A percentile compares a stretch with the other conserved stretches of the same genome.
Evolutionary conservation across 768 basidiomycete species (phyloP).

Genomic region (Tephrocybe sp.): DNA sequence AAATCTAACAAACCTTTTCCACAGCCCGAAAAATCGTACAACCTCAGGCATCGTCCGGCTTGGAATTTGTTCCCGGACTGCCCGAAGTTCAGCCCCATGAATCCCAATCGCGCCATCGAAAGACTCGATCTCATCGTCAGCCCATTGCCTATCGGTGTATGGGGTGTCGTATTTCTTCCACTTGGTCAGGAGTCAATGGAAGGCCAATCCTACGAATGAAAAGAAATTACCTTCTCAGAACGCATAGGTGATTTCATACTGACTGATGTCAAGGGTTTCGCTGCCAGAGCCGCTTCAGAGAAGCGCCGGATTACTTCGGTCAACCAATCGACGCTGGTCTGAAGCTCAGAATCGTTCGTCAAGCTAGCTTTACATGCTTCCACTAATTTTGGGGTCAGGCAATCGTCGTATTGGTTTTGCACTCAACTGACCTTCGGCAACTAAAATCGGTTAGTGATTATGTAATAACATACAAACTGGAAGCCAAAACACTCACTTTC

Average conservation of each 20-base stretch:
- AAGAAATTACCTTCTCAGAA: conserved; percentile 57
- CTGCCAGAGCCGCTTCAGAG: conserved; percentile 64
- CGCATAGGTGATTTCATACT: conserved; percentile 61
- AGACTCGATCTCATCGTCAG: conserved; percentile 61
- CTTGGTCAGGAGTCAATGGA: conserved; percentile 33
- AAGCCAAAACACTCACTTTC: conserved; percentile 55
- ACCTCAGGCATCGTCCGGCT: conserved; percentile 73
- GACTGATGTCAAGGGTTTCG: conserved; percentile 57
- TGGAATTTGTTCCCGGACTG: conserved; percentile 72
- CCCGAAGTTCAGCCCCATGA: conserved; percentile 81
- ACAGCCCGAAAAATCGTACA: conserved; percentile 81
- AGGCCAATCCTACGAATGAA: background rate
- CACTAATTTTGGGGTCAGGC: conserved; percentile 40
- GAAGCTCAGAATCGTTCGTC: conserved; percentile 50
- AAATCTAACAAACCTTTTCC: no score
- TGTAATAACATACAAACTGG: conserved; percentile 19
- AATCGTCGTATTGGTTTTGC: background rate
- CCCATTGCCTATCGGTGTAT: conserved; percentile 74
- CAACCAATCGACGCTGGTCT: conserved; percentile 75
- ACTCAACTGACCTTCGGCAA: conserved; percentile 51
- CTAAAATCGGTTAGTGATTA: conserved; percentile 34
- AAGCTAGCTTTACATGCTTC: conserved; percentile 64
- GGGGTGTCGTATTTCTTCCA: conserved; percentile 71
- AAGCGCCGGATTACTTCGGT: conserved; percentile 73
- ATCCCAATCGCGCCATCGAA: conserved; percentile 75